Conservation (phyloP, 116 monocot genomes). For the Posidonia oceanica region DNA sequence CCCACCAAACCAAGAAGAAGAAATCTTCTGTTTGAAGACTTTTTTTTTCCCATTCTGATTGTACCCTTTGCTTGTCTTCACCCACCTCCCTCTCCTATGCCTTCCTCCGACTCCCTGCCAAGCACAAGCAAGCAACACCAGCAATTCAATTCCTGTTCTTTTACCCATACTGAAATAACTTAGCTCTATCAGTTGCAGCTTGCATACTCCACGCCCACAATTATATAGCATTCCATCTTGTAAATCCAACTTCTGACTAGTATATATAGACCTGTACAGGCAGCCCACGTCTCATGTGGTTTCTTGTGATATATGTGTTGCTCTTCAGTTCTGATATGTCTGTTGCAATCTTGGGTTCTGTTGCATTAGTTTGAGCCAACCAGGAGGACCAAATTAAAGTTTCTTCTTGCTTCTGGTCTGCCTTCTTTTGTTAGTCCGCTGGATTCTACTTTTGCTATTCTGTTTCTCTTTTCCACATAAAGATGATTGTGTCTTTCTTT, state of each 20-base stretch:
- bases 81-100: background rate
- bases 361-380: background rate
- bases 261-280: background rate
- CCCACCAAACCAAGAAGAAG: background rate
- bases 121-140: background rate
- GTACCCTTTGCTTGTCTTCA: background rate
- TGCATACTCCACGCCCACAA: conserved; percentile 5
- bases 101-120: background rate
- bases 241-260: conserved; percentile 1
- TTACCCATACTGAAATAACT: background rate
- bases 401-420: background rate
- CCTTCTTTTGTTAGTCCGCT: background rate
- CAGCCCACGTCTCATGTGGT: background rate
- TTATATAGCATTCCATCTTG: background rate
- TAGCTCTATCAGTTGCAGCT: background rate
- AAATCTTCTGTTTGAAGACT: background rate
- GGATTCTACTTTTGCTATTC: background rate
- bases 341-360: background rate
- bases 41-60: too few relatives aligned
- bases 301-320: background rate
- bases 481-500: background rate
- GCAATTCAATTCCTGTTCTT: background rate
- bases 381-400: background rate
- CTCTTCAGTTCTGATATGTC: too few relatives aligned
- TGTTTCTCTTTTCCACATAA: background rate